These are phyloP conservation scores for Pseudonitzschia delicatissima DNA, from an alignment of 108 stramenopile species.

Conservation along the genomic window DNA sequence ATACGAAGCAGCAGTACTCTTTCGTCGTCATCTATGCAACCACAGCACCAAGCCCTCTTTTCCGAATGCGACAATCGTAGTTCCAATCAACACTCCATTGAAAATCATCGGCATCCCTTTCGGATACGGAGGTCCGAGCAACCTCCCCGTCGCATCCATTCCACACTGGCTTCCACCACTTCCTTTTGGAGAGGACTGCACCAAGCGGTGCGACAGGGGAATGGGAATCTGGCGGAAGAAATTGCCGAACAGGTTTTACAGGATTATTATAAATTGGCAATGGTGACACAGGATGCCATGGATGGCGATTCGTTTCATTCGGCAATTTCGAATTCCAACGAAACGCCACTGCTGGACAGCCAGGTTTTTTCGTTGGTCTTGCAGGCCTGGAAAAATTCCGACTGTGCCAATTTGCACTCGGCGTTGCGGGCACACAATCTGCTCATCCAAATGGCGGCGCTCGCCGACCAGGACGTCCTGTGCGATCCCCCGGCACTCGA, in stretches of 20 bases:
- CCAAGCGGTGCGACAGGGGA: conserved; percentile 27
- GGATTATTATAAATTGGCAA: background rate
- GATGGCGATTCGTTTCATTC: too few species aligned
- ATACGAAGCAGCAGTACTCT: background rate
- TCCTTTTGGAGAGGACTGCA: conserved; percentile 30
- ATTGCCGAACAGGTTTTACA: conserved; percentile 23
- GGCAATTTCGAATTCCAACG: too few species aligned
- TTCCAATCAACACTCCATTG: background rate
- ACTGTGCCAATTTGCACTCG: conserved; percentile 5
- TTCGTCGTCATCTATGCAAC: background rate
- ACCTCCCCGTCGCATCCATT: background rate
- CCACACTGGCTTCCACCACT: background rate
- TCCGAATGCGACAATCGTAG: background rate
- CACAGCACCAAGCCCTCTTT: background rate
- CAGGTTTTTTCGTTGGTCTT: conserved; percentile 24
- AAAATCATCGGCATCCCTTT: background rate
- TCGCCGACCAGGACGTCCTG: conserved; percentile 23
- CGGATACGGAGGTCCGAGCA: background rate
- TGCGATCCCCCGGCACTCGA: conserved; percentile 10
- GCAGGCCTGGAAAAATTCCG: conserved; percentile 31
- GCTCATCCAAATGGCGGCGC: conserved; percentile 25
- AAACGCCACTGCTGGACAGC: conserved; percentile 15
- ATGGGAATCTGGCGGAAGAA: conserved; percentile 25
- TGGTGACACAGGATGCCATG: too few species aligned
- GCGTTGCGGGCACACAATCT: conserved; percentile 19